Conservation (phyloP, 208 protist species). For the Leishmania lainsoni region DNA sequence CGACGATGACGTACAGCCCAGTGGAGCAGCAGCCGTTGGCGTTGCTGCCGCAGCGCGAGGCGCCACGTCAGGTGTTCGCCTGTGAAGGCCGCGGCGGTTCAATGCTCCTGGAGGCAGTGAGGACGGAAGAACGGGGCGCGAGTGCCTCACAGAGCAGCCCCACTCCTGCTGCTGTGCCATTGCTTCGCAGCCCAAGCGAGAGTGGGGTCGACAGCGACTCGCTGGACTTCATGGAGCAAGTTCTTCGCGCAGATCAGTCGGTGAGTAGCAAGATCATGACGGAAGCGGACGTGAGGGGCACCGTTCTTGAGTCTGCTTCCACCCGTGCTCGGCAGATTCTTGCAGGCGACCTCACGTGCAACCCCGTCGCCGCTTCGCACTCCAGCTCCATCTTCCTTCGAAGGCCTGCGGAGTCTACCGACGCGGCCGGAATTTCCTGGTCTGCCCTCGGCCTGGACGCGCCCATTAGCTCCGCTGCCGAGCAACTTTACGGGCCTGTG, state of each 20-base stretch:
- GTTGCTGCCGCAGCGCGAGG: conserved; percentile 45
- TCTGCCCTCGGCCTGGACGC: conserved; percentile 60
- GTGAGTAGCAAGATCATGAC: conserved; percentile 64
- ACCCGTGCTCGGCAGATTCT: conserved; percentile 49
- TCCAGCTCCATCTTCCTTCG: not conserved
- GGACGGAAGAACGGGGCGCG: not conserved
- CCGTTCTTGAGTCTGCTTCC: conserved; percentile 53
- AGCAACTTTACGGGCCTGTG: conserved; percentile 40
- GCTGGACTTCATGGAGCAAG: conserved; percentile 18
- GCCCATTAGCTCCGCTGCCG: conserved; percentile 38
- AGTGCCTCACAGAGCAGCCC: not conserved
- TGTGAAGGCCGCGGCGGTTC: conserved; percentile 55
- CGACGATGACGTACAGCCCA: conserved; percentile 54
- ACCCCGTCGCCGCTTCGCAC: not conserved
- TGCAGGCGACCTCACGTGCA: conserved; percentile 37
- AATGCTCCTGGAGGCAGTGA: conserved; percentile 44
- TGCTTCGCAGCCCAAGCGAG: not conserved
- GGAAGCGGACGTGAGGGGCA: conserved; percentile 51
- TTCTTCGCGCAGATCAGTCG: conserved; percentile 31
- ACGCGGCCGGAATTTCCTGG: conserved; percentile 53
- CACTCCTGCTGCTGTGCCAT: not conserved
- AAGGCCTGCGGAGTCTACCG: conserved; percentile 26
- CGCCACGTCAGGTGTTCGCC: conserved; percentile 33
- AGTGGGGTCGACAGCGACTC: conserved; percentile 1
- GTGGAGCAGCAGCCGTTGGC: conserved; percentile 72